A percentile compares a stretch with the other conserved stretches of the same genome.
These are phyloP conservation scores for Colletotrichum caudatum DNA, from an alignment of 2,329 filamentous ascomycete species.

Conservation along the genomic window DNA sequence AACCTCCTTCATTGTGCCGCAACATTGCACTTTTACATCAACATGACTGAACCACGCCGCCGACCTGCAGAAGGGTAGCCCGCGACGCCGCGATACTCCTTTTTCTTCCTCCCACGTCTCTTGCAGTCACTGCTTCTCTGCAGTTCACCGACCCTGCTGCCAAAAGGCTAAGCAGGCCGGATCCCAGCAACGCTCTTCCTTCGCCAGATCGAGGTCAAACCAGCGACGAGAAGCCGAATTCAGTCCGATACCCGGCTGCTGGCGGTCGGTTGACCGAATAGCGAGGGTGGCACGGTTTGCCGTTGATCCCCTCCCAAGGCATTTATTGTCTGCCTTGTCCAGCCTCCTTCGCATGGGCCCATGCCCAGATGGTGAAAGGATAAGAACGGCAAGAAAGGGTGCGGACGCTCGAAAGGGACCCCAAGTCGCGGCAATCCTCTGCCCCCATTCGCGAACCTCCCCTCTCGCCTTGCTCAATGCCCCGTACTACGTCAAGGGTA, in stretches of 20 bases:
- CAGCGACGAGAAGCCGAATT: conserved; percentile 31
- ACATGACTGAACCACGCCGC: conserved; percentile 5
- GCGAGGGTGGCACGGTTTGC: conserved; percentile 36
- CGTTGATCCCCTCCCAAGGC: neutral
- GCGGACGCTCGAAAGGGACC: neutral
- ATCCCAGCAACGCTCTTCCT: neutral
- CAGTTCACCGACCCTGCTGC: neutral
- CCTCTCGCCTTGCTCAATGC: conserved; percentile 13
- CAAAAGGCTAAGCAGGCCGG: neutral
- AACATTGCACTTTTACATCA: neutral
- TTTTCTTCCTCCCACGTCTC: neutral
- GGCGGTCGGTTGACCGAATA: conserved; percentile 17
- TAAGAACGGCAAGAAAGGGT: neutral
- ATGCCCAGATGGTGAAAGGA: conserved; percentile 10
- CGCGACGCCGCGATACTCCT: neutral
- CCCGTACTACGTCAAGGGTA: conserved; percentile 21
- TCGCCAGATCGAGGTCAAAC: conserved; percentile 17
- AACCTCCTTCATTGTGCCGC: conserved; percentile 13
- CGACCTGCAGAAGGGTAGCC: conserved; percentile 5
- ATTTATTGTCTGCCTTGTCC: neutral
- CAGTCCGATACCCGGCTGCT: conserved; percentile 20
- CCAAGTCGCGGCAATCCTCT: conserved; percentile 18
- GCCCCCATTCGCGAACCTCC: conserved; percentile 26
- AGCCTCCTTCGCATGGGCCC: conserved; percentile 17
- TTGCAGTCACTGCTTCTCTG: neutral